Percentiles rank a stretch among this genome's conserved stretches.
These are phyloP conservation scores for Cucurbita moschata DNA, from an alignment of 306 rosid species.

Conservation along the genomic window DNA sequence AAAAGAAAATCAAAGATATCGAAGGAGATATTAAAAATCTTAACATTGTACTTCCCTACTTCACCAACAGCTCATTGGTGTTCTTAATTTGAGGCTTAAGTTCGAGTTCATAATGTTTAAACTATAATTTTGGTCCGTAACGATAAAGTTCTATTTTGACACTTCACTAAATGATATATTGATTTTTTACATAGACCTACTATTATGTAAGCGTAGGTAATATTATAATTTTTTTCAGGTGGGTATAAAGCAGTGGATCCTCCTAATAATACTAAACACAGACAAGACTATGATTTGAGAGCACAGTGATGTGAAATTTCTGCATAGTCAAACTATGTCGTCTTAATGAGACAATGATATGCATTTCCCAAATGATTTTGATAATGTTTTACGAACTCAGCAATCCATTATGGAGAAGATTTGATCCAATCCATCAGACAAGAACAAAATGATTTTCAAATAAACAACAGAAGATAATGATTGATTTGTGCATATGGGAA, in stretches of 20 bases:
- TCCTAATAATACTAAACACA: neutral
- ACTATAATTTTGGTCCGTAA: neutral
- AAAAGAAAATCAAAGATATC: neutral
- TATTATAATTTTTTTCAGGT: neutral
- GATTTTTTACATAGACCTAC: no score
- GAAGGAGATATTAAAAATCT: neutral
- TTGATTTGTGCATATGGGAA: neutral
- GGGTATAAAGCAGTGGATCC: neutral
- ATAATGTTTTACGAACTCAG: neutral
- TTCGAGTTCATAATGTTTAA: neutral
- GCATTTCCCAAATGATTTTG: neutral
- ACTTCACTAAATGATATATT: no score
- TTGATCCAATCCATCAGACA: neutral
- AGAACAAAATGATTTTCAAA: neutral
- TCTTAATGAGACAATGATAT: neutral
- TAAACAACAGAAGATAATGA: neutral
- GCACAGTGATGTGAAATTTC: neutral
- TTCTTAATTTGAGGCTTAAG: neutral
- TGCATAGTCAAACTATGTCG: neutral
- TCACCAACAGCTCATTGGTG: neutral
- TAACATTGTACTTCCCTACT: neutral
- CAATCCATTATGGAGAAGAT: neutral
- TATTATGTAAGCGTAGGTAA: no score
- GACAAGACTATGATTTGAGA: neutral
- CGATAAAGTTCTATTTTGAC: neutral